A percentile compares a stretch with the other conserved stretches of the same genome.
These are phyloP conservation scores for Eucalyptus curtisii DNA, from an alignment of 345 rosid genomes.

Conservation along the genomic window DNA sequence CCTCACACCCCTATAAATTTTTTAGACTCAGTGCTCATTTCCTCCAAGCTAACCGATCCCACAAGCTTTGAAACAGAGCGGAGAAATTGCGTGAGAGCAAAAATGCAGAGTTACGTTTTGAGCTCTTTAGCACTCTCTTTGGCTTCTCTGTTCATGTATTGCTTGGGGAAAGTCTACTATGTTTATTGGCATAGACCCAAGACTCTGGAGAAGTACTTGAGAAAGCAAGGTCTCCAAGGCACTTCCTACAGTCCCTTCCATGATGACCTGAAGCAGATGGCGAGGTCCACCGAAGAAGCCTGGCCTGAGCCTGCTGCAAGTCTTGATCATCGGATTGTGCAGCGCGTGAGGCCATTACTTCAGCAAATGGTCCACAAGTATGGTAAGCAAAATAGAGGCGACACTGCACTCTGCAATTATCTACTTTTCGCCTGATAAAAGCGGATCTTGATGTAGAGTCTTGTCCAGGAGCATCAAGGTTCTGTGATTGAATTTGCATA, in stretches of 20 bases:
- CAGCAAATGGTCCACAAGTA: slow-evolving; percentile 8
- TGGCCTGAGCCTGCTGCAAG: slow-evolving; percentile 25
- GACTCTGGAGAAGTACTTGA: slow-evolving; percentile 12
- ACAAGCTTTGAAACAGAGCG: neutral
- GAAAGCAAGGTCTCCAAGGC: slow-evolving; percentile 25
- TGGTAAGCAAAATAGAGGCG: slow-evolving; percentile 2
- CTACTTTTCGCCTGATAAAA: neutral
- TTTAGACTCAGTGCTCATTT: neutral
- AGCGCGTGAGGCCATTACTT: slow-evolving; percentile 23
- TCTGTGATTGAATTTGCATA: neutral
- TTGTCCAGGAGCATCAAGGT: neutral
- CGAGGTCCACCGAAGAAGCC: slow-evolving; percentile 13
- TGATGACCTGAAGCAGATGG: slow-evolving; percentile 24
- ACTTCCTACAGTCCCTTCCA: slow-evolving; percentile 15
- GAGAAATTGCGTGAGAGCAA: neutral
- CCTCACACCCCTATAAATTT: neutral
- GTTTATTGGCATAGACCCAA: slow-evolving; percentile 29
- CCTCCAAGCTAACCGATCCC: neutral
- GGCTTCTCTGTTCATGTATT: neutral
- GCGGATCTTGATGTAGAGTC: neutral
- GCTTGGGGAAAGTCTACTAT: neutral
- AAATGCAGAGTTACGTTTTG: neutral
- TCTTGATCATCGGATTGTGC: slow-evolving; percentile 17
- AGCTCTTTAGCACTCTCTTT: neutral
- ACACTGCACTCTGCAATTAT: neutral